Percentiles rank a stretch among this genome's conserved stretches.
Conservation (phyloP, 768 basidiomycete genomes). For the Cystobasidiopsis lactophilus region DNA sequence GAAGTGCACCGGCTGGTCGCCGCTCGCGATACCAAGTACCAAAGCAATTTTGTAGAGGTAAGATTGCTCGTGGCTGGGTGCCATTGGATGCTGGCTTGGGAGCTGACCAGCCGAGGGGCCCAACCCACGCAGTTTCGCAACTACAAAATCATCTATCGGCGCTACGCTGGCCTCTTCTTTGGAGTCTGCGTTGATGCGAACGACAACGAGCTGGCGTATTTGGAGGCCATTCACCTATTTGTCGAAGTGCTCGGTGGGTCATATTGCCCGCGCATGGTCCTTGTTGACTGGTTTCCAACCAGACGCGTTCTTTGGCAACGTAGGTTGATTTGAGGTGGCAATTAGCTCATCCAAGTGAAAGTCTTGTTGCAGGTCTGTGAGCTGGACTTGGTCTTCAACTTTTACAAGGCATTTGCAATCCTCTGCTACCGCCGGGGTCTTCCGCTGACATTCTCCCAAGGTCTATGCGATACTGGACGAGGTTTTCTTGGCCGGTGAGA, state of each 20-base stretch:
- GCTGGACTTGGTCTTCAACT: conserved; percentile 93
- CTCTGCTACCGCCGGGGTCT: background rate
- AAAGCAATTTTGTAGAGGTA: conserved; percentile 97
- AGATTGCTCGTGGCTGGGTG: too few species aligned
- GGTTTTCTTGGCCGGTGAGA: conserved; percentile 91
- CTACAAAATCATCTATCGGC: conserved; percentile 89
- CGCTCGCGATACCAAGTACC: conserved; percentile 92
- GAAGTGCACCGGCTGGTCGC: conserved; percentile 93
- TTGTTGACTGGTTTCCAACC: background rate
- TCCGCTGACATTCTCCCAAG: conserved; percentile 26
- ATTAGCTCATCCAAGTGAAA: background rate
- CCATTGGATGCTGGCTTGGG: background rate
- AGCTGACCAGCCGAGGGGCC: background rate
- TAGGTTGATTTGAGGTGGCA: conserved; percentile 42
- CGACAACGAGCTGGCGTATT: conserved; percentile 90
- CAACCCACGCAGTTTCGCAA: conserved; percentile 54
- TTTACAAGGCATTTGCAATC: conserved; percentile 55
- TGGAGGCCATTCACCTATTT: conserved; percentile 94
- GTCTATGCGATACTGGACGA: conserved; percentile 97
- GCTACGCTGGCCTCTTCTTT: conserved; percentile 95
- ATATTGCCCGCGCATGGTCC: background rate
- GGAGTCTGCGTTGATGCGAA: conserved; percentile 93
- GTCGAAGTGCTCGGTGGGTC: conserved; percentile 80
- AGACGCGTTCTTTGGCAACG: conserved; percentile 98
- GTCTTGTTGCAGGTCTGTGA: background rate